These are phyloP conservation scores for Phytophthora pistaciae DNA, from an alignment of 352 stramenopile species.

Conservation along the genomic window DNA sequence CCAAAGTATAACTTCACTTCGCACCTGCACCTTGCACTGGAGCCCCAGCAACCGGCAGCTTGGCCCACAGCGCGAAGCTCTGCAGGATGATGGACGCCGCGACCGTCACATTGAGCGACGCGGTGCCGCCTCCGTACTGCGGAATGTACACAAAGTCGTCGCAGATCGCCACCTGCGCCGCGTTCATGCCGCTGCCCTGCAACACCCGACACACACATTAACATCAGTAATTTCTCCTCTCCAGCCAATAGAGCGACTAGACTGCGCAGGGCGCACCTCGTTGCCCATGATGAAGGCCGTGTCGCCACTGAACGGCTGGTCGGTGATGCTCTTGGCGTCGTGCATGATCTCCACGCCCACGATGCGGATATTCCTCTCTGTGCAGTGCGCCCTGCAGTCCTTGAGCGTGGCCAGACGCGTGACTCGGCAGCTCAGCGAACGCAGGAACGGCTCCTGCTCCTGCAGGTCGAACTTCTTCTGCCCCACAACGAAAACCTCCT, in stretches of 20 bases:
- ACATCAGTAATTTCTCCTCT: not conserved
- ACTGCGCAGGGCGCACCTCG: conserved; percentile 59
- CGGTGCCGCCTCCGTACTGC: conserved; percentile 95
- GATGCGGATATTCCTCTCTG: conserved; percentile 76
- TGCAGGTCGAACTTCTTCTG: conserved; percentile 84
- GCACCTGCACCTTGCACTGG: not conserved
- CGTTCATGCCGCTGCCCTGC: conserved; percentile 92
- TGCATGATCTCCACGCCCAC: conserved; percentile 95
- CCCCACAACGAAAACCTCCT: conserved; percentile 89
- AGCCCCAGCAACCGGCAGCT: conserved; percentile 37
- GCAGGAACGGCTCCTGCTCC: conserved; percentile 60
- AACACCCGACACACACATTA: conserved; percentile 7
- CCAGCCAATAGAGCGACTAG: not conserved
- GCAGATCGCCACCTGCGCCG: conserved; percentile 92
- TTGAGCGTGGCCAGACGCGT: conserved; percentile 81
- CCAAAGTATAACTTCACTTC: not conserved
- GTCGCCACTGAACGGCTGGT: conserved; percentile 78
- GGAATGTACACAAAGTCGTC: conserved; percentile 95
- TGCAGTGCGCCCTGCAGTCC: conserved; percentile 79
- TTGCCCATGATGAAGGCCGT: conserved; percentile 97
- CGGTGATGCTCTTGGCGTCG: conserved; percentile 74
- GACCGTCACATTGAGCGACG: conserved; percentile 97
- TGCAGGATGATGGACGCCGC: conserved; percentile 95
- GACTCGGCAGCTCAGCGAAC: conserved; percentile 58
- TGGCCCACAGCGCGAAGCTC: conserved; percentile 85